Conservation (phyloP, 2,329 filamentous ascomycete genomes). For the Verticillium tricorpus region DNA sequence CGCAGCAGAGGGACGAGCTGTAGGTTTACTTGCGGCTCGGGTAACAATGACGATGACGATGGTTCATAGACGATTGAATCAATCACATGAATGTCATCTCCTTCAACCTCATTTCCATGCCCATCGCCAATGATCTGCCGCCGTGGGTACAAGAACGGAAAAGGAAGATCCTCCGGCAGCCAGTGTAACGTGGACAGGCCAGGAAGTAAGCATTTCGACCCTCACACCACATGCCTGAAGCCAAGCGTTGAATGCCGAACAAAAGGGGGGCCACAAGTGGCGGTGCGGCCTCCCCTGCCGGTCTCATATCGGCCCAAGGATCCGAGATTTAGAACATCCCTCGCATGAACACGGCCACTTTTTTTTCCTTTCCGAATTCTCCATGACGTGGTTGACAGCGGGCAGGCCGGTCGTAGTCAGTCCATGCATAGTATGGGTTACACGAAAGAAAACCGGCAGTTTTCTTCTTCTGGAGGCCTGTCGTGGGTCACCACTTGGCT, state of each 20-base stretch:
- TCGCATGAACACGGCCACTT: neutral
- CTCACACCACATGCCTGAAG: neutral
- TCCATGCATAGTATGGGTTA: neutral
- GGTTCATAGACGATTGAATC: neutral
- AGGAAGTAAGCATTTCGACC: neutral
- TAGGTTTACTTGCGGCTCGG: conserved; percentile 13
- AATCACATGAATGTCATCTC: neutral
- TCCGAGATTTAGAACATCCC: neutral
- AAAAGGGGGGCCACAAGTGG: neutral
- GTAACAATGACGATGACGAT: neutral
- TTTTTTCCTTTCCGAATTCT: neutral
- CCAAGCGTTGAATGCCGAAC: neutral
- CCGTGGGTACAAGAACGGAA: neutral
- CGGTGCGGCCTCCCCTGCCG: neutral
- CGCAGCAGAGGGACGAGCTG: conserved; percentile 34
- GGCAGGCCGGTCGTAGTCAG: neutral
- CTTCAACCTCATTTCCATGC: neutral
- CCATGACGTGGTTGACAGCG: neutral
- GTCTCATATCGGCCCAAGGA: neutral
- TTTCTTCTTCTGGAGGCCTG: neutral
- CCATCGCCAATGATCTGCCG: neutral
- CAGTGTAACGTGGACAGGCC: neutral
- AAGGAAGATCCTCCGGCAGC: neutral
- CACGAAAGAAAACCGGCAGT: neutral
- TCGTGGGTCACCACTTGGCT: neutral